Evolutionary conservation across 2,329 filamentous ascomycete genomes (phyloP).

Genomic region (Hypoxylon sp.): DNA sequence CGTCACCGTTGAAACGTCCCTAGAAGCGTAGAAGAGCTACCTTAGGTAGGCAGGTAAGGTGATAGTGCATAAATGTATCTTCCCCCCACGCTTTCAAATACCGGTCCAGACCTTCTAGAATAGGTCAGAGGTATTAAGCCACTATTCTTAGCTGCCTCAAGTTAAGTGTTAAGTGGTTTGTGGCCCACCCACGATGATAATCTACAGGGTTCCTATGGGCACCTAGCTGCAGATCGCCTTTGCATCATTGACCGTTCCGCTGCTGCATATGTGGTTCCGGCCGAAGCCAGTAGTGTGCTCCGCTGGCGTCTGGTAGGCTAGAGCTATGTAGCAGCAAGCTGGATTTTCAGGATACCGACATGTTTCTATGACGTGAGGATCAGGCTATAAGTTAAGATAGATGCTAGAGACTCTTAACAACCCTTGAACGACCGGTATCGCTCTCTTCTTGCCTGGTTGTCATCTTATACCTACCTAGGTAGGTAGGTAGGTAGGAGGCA

Average conservation of each 20-base stretch:
- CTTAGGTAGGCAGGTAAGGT: conserved; percentile 1
- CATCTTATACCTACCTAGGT: no score
- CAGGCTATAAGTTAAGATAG: not conserved
- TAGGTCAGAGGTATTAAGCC: no score
- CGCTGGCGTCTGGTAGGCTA: no score
- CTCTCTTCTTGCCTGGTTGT: no score
- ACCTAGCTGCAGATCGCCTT: conserved; percentile 12
- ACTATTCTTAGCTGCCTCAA: conserved; percentile 13
- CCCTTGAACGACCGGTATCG: no score
- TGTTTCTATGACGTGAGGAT: not conserved
- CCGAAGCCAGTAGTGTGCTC: conserved; percentile 5
- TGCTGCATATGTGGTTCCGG: no score
- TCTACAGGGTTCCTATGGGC: not conserved
- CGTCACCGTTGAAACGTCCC: no score
- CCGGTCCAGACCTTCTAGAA: conserved; percentile 3
- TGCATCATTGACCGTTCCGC: conserved; percentile 11
- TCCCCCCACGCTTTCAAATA: conserved; percentile 7
- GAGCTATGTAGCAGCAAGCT: no score
- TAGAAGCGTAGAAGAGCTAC: not conserved
- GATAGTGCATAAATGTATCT: not conserved
- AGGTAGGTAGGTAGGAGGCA: no score
- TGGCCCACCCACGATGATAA: conserved; percentile 2
- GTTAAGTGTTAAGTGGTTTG: not conserved
- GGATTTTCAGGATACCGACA: not conserved
- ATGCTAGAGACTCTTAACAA: no score